Base-by-base conservation (phyloP, 495 filamentous ascomycete species). In the Xylaria sp. region DNA sequence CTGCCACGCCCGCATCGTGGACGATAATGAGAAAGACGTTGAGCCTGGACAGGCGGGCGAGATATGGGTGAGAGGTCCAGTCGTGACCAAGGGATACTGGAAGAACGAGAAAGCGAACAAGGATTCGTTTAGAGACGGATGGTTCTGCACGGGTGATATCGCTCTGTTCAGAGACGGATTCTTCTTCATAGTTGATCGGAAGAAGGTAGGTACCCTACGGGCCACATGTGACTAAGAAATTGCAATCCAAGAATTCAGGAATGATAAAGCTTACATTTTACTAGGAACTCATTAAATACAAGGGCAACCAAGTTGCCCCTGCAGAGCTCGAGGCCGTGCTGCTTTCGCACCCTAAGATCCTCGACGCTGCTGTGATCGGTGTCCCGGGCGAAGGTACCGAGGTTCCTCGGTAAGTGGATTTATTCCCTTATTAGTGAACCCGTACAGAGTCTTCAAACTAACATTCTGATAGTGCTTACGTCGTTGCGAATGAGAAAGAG, bases 231-330 rank as follows among this genome's bases (percentile, higher is more conserved):
- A 15, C 11, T 19, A 11, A 31, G 15, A 29, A 33, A 11, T 31
- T 5, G 7, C 31, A 19, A 1, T 35, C 7, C 11, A 53, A 12
- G 26, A 15, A 21, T 0, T 33, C 12, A 29, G 14, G 24, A 15
- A 33, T 62, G 26, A 61, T 44, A 19, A 21, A 43, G 52, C 12
- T 63, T 43, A 50, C 19, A 11, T 62, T 14, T 19, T 8, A 9
- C 29, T 78, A 79, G 68, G 80, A 82, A 71, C 77, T 81, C 53
- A 81, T 81, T 71, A 82, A 82, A 21, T 65, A 65, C 29, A 71
- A 94, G 91, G 93, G 91, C 59, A 82, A 91, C 48, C 93, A 97
- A 91, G 93, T 97, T 35, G 93, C 93, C 3, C 93, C 93, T 4
- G 93, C 93, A 19, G 93, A 97, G 74, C 69, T 71, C 3, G 69